Conservation (phyloP, 352 stramenopile species). For the Elongisporangium undulatum region DNA sequence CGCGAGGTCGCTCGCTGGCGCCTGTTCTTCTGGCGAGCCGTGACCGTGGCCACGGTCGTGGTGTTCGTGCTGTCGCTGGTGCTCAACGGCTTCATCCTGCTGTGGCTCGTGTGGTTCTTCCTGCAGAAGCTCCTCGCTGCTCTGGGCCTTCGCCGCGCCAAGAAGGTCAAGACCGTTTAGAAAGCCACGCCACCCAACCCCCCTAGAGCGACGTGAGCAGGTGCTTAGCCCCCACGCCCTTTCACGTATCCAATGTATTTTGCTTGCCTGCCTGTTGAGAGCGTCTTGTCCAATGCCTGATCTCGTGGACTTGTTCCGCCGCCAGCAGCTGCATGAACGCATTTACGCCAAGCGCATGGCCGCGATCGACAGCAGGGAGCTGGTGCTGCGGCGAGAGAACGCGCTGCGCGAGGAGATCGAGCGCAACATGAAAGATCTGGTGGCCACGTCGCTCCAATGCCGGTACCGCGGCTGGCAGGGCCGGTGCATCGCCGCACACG, state of each 20-base stretch:
- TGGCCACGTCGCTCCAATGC: conserved; percentile 65
- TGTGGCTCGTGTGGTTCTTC: conserved; percentile 67
- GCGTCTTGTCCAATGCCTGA: conserved; percentile 34
- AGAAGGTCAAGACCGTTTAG: conserved; percentile 1
- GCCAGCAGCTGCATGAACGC: conserved; percentile 41
- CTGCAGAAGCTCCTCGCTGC: conserved; percentile 27
- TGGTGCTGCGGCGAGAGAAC: conserved; percentile 48
- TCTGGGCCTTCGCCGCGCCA: conserved; percentile 4
- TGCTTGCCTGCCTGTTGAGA: background rate
- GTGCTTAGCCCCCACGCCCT: background rate
- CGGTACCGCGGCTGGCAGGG: conserved; percentile 60
- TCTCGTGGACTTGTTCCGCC: conserved; percentile 36
- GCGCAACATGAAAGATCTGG: conserved; percentile 68
- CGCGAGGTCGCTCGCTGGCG: conserved; percentile 28
- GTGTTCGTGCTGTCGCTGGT: conserved; percentile 50
- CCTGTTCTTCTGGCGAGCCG: conserved; percentile 30
- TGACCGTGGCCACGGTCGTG: conserved; percentile 29
- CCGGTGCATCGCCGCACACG: conserved; percentile 24
- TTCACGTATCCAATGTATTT: background rate
- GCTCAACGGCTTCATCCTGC: conserved; percentile 39
- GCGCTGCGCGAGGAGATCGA: conserved; percentile 66
- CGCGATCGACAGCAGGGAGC: conserved; percentile 35
- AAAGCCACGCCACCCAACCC: background rate
- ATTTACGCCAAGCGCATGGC: conserved; percentile 53
- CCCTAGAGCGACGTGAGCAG: no score